phyloP scores from a whole-genome alignment of 768 basidiomycete genomes.

The Leucosporidium creatinivorum region DNA sequence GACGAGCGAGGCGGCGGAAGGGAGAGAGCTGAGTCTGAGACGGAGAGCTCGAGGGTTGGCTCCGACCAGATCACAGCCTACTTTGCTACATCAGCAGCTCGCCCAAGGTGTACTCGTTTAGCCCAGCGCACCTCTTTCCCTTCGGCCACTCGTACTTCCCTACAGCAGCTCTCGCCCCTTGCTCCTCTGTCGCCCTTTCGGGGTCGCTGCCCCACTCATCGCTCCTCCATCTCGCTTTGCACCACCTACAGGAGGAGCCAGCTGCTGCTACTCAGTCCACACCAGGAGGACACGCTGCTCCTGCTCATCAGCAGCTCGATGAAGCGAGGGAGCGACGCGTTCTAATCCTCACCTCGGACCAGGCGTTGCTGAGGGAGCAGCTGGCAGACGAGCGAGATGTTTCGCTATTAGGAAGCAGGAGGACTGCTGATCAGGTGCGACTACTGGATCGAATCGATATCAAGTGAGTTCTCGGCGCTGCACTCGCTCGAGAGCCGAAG shows the following conservation, averaged over 20 bases:
- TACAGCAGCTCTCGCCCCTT: no score
- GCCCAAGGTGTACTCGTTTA: no score
- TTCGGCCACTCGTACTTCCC: no score
- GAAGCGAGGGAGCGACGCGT: neutral
- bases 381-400: constrained; percentile 15
- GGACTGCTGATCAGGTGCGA: neutral
- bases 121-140: no score
- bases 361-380: neutral
- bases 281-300: neutral
- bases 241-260: constrained; percentile 4
- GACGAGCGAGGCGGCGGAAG: no score
- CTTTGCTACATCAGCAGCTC: no score
- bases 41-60: no score
- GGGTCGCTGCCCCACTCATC: constrained; percentile 5
- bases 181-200: constrained; percentile 12
- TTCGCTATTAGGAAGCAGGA: constrained; percentile 2
- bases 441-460: constrained; percentile 15
- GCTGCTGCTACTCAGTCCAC: neutral
- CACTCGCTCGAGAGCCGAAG: no score
- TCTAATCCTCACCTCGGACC: constrained; percentile 11
- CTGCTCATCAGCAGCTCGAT: neutral
- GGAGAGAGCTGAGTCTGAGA: no score
- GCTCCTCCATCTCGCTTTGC: constrained; percentile 16
- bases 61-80: no score
- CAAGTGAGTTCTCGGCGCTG: constrained; percentile 1